These are phyloP conservation scores for Hypericum perforatum DNA, from an alignment of 345 rosid genomes.

Conservation along the genomic window DNA sequence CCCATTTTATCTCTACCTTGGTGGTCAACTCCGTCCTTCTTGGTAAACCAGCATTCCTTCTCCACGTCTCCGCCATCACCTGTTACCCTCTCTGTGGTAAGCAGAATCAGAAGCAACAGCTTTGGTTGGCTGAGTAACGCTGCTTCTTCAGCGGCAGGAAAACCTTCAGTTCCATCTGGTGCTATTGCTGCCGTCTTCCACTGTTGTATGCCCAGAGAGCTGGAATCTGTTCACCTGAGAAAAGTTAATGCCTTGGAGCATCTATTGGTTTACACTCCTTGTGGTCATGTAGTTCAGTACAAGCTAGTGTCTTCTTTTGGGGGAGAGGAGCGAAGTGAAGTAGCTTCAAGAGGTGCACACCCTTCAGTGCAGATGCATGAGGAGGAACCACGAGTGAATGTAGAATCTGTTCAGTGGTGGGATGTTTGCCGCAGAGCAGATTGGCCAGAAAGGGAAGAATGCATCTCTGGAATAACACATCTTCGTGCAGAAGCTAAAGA, in stretches of 20 bases:
- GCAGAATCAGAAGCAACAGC: conserved; percentile 66
- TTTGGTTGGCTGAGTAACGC: conserved; percentile 86
- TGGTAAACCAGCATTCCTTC: conserved; percentile 42
- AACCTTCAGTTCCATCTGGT: conserved; percentile 67
- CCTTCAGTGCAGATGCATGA: conserved; percentile 53
- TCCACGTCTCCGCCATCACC: conserved; percentile 49
- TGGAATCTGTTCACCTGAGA: conserved; percentile 28
- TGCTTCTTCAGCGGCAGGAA: conserved; percentile 63
- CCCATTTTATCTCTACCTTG: conserved; percentile 69
- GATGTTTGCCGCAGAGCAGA: conserved; percentile 85
- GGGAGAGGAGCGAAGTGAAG: conserved; percentile 58
- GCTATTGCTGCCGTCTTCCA: conserved; percentile 76
- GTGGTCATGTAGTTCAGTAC: conserved; percentile 88
- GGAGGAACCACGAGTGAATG: conserved; percentile 71
- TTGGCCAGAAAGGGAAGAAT: conserved; percentile 98
- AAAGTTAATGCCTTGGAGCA: conserved; percentile 56
- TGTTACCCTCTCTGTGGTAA: conserved; percentile 77
- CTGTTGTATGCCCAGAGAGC: conserved; percentile 38
- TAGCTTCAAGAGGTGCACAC: conserved; percentile 32
- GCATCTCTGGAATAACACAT: conserved; percentile 47
- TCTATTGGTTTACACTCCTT: conserved; percentile 73
- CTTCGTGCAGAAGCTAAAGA: conserved; percentile 34
- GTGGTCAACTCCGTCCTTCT: conserved; percentile 72
- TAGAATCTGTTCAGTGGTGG: conserved; percentile 85
- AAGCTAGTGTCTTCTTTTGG: conserved; percentile 66